Evolutionary conservation across 225 moss, liverwort and hornwort genomes (phyloP).

Genomic region (Polytrichum formosum): DNA sequence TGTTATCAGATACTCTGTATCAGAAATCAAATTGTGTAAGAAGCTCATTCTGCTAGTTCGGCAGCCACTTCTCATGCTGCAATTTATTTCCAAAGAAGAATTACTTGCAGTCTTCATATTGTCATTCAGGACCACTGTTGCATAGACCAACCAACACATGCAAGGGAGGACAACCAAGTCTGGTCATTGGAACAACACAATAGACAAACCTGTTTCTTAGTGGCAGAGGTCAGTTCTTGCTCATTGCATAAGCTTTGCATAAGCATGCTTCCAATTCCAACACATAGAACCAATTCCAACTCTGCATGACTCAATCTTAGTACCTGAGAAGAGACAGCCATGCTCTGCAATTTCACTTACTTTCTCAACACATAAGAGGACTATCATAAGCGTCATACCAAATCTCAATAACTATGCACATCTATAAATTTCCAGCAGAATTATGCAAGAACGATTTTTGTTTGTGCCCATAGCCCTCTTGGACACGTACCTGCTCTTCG

Average conservation of each 20-base stretch:
- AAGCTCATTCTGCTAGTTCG: no score
- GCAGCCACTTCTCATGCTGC: no score
- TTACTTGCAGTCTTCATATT: neutral
- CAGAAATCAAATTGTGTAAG: no score
- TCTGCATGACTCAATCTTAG: neutral
- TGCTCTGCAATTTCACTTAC: conserved; percentile 5
- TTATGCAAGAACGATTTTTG: neutral
- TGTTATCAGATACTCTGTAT: no score
- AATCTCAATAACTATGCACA: no score
- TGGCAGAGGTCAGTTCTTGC: conserved; percentile 17
- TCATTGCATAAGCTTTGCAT: conserved; percentile 29
- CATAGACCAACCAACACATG: neutral
- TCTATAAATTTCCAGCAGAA: no score
- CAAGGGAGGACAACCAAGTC: neutral
- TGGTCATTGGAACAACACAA: neutral
- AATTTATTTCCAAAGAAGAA: neutral
- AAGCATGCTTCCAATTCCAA: neutral
- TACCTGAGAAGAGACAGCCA: conserved; percentile 20
- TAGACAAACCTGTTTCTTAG: conserved; percentile 29
- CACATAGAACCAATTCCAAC: neutral
- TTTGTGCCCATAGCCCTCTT: neutral
- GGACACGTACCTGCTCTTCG: conserved; percentile 1
- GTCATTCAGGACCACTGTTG: neutral
- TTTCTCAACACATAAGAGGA: no score
- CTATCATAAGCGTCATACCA: no score